These are phyloP conservation scores for Cercospora sp. DNA, from an alignment of 2,329 filamentous ascomycete genomes.

Conservation along the genomic window DNA sequence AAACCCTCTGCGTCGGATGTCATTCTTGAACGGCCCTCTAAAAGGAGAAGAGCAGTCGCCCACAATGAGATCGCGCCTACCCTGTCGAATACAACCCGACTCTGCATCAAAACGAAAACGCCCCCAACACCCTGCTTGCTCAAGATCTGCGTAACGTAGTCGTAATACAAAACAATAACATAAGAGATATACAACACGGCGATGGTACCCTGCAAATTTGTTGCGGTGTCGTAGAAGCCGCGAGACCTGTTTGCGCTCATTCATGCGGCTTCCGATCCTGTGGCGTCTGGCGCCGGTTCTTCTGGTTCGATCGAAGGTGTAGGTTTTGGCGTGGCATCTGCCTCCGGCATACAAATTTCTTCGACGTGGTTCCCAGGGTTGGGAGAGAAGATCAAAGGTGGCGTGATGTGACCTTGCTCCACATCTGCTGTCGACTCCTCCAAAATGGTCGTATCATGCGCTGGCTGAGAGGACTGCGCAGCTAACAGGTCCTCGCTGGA, in stretches of 20 bases:
- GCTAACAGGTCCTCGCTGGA: slow-evolving; percentile 48
- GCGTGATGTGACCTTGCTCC: slow-evolving; percentile 46
- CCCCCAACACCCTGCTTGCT: slow-evolving; percentile 36
- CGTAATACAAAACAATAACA: slow-evolving; percentile 21
- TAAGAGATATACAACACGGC: slow-evolving; percentile 11
- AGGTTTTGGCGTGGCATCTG: slow-evolving; percentile 42
- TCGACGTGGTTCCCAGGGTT: slow-evolving; percentile 46
- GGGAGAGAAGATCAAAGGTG: slow-evolving; percentile 53
- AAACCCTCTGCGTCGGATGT: neutral
- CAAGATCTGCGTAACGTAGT: slow-evolving; percentile 20
- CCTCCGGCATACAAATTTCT: slow-evolving; percentile 41
- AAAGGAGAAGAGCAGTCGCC: neutral
- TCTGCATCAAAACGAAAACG: slow-evolving; percentile 20
- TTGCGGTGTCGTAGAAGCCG: slow-evolving; percentile 3
- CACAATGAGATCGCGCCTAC: neutral
- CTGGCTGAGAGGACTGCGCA: slow-evolving; percentile 13
- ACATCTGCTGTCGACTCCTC: slow-evolving; percentile 43
- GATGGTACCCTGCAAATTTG: slow-evolving; percentile 6
- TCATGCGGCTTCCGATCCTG: slow-evolving; percentile 34
- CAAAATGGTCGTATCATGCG: slow-evolving; percentile 35
- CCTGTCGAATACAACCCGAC: neutral
- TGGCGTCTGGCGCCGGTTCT: slow-evolving; percentile 44
- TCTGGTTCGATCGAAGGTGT: slow-evolving; percentile 36
- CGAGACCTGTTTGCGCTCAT: slow-evolving; percentile 12
- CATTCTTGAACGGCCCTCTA: neutral